Base-by-base conservation (phyloP, 371 early-diverging fungal genomes). In the Basidiobolus heterosporus region DNA sequence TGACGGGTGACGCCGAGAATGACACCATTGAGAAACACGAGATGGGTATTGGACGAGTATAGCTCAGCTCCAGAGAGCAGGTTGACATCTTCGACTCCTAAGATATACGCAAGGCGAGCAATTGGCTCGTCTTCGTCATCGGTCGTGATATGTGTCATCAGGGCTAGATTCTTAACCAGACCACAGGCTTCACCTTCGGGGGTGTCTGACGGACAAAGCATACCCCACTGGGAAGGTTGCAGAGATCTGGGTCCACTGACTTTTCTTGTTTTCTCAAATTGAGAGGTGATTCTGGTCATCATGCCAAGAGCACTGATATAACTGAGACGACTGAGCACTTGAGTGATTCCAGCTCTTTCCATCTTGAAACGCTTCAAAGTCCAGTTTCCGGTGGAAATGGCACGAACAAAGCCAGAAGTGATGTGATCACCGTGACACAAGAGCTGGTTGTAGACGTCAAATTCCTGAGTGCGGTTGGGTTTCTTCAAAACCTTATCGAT, bases 181-280 rank as follows among this genome's bases (percentile, higher is more conserved):
- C 99, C 99, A 69, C 99, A 99, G 0, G 91, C 92, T 74, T 99
- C 98, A 57, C 99, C 99, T 83, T 99, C 99, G 4, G 99, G 99
- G 2, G 99, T 99, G 65, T 99, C 99, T 0, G 92, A 86, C 0
- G 99, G 94, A 65, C 99, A 98, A 46, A 98, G 57, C 90, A 98
- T 89, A 53, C 98, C 99, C 92, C 94, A 98, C 60, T 95, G 95
- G 4, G 96, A 96, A 11, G 98, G 94, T 66, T 99, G 98, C 48
- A 99, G 67, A 4, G 97, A 74, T 65, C 99, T 75, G 19, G 99
- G 99, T 41, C 99, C 99, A 23, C 90, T 88, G 9, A 99, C 95
- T 61, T 99, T 99, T 59, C 99, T 70, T 6, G 99, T 98, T 70
- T 99, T 99, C 67, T 99, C 99, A 69, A 99, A 99, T 67, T 99